Percentiles rank a stretch among this genome's conserved stretches.
Evolutionary conservation across 352 stramenopile species (phyloP).

Genomic region (Globisporangium sylvaticum): DNA sequence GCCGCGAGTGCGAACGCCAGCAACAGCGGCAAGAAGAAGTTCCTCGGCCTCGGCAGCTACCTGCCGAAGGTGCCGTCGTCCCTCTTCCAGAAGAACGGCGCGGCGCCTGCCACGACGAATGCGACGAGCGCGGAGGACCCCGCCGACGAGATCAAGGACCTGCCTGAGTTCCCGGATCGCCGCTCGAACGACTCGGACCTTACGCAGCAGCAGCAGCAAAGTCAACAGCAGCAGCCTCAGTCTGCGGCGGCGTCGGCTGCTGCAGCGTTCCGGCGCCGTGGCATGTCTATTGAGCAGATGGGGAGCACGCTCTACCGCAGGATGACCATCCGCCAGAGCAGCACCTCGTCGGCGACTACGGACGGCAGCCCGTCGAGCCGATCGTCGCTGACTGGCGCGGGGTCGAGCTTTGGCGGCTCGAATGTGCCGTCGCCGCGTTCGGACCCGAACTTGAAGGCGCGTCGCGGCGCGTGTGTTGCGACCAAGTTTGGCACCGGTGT

Average conservation of each 20-base stretch:
- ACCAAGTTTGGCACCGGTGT: slow-evolving; percentile 76
- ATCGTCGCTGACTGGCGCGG: slow-evolving; percentile 24
- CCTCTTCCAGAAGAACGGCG: slow-evolving; percentile 33
- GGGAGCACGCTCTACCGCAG: slow-evolving; percentile 44
- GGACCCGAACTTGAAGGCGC: slow-evolving; percentile 37
- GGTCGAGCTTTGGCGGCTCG: slow-evolving; percentile 9
- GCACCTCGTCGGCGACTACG: slow-evolving; percentile 22
- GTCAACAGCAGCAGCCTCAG: slow-evolving; percentile 13
- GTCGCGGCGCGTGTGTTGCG: slow-evolving; percentile 62
- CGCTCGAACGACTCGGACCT: slow-evolving; percentile 8
- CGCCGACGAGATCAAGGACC: slow-evolving; percentile 33
- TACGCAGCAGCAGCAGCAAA: background rate
- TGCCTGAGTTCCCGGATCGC: slow-evolving; percentile 35
- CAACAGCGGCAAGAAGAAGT: slow-evolving; percentile 37
- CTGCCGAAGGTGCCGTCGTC: slow-evolving; percentile 58
- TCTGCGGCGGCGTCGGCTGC: slow-evolving; percentile 28
- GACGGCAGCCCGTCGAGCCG: slow-evolving; percentile 11
- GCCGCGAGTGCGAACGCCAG: background rate
- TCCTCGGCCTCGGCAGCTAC: slow-evolving; percentile 43
- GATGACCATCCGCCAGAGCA: slow-evolving; percentile 52
- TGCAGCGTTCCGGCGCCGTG: slow-evolving; percentile 31
- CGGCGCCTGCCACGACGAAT: background rate
- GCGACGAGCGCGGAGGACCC: slow-evolving; percentile 4
- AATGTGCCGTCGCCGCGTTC: slow-evolving; percentile 23
- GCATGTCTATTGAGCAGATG: slow-evolving; percentile 54